These are phyloP conservation scores for Fistulina hepatica DNA, from an alignment of 1,284 basidiomycete genomes.

Conservation along the genomic window DNA sequence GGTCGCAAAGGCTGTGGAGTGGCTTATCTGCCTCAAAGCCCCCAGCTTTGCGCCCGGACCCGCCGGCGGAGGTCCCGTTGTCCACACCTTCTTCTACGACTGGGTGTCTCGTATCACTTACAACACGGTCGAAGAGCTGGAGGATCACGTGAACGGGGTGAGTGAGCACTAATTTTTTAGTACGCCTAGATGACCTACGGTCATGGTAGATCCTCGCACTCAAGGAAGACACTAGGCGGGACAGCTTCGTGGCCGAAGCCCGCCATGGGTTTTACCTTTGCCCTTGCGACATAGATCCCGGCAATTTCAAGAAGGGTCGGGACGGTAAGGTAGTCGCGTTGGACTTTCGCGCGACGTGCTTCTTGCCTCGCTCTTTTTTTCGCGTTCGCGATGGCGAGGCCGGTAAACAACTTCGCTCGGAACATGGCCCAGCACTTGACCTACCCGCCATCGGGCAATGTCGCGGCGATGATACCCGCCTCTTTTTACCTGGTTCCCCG, in stretches of 20 bases:
- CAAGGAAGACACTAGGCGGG: neutral
- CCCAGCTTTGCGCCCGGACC: slow-evolving; percentile 3
- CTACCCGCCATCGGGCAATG: neutral
- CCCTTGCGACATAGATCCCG: slow-evolving; percentile 4
- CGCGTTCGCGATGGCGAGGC: neutral
- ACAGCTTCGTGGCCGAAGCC: slow-evolving; percentile 1
- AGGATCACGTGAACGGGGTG: slow-evolving; percentile 3
- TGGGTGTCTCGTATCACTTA: neutral
- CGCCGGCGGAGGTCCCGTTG: slow-evolving; percentile 2
- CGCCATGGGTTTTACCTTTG: slow-evolving; percentile 1
- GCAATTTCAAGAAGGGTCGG: slow-evolving; percentile 9
- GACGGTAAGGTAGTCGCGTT: slow-evolving; percentile 6
- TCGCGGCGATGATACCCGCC: slow-evolving; percentile 1
- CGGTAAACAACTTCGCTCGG: neutral
- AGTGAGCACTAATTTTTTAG: neutral
- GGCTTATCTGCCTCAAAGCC: slow-evolving; percentile 5
- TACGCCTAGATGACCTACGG: neutral
- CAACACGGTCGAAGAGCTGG: neutral
- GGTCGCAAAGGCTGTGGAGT: slow-evolving; percentile 10
- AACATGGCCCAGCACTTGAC: neutral
- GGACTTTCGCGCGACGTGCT: slow-evolving; percentile 10
- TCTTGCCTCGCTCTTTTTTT: slow-evolving; percentile 6
- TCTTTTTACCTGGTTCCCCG: neutral
- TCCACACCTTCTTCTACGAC: slow-evolving; percentile 4
- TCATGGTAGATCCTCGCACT: slow-evolving; percentile 2